Percentiles rank a stretch among this genome's conserved stretches.
Conservation (phyloP, 345 rosid genomes). For the Aquilaria sinensis region DNA sequence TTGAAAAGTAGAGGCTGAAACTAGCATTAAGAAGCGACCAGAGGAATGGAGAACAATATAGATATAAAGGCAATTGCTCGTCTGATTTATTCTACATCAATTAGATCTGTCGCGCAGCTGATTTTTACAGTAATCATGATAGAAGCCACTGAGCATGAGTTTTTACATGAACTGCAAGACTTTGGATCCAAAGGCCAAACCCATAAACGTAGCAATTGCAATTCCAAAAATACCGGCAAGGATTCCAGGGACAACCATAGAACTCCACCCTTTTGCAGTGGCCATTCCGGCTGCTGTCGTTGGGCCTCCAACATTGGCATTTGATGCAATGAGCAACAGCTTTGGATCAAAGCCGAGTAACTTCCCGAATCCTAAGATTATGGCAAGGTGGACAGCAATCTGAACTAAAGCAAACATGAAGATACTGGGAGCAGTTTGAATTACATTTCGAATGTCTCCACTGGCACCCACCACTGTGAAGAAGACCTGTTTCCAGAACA, state of each 20-base stretch:
- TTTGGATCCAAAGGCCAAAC: slow-evolving; percentile 45
- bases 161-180: slow-evolving; percentile 48
- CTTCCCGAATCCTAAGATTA: slow-evolving; percentile 77
- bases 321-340: slow-evolving; percentile 77
- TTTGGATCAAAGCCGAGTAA: slow-evolving; percentile 55
- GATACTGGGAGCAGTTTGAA: slow-evolving; percentile 80
- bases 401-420: slow-evolving; percentile 77
- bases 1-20: too few relatives aligned
- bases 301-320: slow-evolving; percentile 92
- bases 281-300: slow-evolving; percentile 96
- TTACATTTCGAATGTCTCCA: slow-evolving; percentile 77
- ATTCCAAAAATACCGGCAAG: slow-evolving; percentile 78
- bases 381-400: slow-evolving; percentile 60
- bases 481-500: slow-evolving; percentile 46
- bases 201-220: slow-evolving; percentile 73
- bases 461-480: slow-evolving; percentile 86
- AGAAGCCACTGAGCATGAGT: not conserved
- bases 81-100: too few relatives aligned
- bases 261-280: slow-evolving; percentile 77
- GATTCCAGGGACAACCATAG: slow-evolving; percentile 63
- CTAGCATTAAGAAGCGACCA: too few relatives aligned
- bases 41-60: too few relatives aligned
- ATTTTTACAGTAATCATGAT: not conserved
- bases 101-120: too few relatives aligned
- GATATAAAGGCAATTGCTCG: too few relatives aligned